Evolutionary conservation across 2,329 filamentous ascomycete genomes (phyloP), one percentile per base, ranked within the genome.

Genomic region (Onygenales sp.): DNA sequence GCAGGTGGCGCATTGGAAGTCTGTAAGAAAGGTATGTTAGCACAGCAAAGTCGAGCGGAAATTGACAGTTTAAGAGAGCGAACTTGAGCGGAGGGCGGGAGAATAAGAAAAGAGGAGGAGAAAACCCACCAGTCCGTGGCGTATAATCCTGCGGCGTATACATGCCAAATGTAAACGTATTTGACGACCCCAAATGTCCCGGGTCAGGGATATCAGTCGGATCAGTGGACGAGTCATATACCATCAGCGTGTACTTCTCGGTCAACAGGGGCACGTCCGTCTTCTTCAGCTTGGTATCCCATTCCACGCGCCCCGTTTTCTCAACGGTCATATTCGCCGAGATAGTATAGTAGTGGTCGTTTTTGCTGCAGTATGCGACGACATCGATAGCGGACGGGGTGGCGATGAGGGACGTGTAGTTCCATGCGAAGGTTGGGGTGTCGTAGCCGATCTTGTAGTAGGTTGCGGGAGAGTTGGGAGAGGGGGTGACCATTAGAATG

Each of bases 361-460:
- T 84, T 55, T 73, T 66, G 38, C 75, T 75, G 73, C 82, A 85
- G 9, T 76, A 78, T 1, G 83, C 83, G 43, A 85, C 68, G 39
- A 86, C 75, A 59, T 86, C 81, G 60, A 86, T 71, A 43, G 75
- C 76, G 1, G 74, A 73, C 0, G 83, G 83, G 0, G 79, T 81
- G 14, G 78, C 72, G 17, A 73, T 76, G 27, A 86, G 70, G 9
- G 79, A 83, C 11, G 83, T 86, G 68, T 85, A 86, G 68, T 86
- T 86, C 83, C 83, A 86, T 17, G 73, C 77, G 59, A 86, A 84
- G 0, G 82, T 85, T 33, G 85, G 70, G 55, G 72, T 75, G 44
- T 85, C 75, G 3, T 33, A 13, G 14, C 80, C 80, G 59, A 85
- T 78, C 66, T 84, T 85, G 75, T 82, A 85, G 69, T 80, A 85